Evolutionary conservation across 139 green algal genomes (phyloP).

Genomic region (Asterochloris erici): DNA sequence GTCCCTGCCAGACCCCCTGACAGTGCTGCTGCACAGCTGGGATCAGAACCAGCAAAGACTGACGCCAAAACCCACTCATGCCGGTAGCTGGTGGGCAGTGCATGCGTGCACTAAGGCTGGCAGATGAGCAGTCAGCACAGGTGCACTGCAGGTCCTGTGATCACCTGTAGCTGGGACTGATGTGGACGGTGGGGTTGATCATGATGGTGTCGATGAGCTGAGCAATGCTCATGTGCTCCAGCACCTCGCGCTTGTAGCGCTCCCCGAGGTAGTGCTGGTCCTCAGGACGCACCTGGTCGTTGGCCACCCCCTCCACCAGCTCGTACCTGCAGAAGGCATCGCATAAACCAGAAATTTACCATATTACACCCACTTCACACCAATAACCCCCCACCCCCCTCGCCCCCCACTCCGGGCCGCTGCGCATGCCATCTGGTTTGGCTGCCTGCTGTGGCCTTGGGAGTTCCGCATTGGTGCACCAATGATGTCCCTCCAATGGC

Average conservation of each 20-base stretch:
- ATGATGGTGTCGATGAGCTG: constrained; percentile 95
- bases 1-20: no score
- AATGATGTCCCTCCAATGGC: no score
- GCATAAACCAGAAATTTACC: no score
- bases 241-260: constrained; percentile 78
- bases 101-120: no score
- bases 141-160: constrained; percentile 18
- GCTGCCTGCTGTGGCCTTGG: no score
- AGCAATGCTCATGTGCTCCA: constrained; percentile 71
- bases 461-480: no score
- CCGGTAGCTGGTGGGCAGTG: no score
- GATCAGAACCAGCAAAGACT: no score
- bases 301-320: constrained; percentile 32
- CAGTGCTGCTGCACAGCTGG: no score
- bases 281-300: constrained; percentile 41
- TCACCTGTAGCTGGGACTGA: constrained; percentile 43
- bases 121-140: no score
- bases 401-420: no score
- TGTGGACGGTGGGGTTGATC: constrained; percentile 82
- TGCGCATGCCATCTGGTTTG: not conserved
- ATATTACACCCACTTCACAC: not conserved
- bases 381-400: not conserved
- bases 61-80: no score
- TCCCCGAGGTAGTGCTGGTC: constrained; percentile 76
- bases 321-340: constrained; percentile 16